Evolutionary conservation across 2,329 filamentous ascomycete species (phyloP).

Genomic region (Aspergillus pseudoterreus): DNA sequence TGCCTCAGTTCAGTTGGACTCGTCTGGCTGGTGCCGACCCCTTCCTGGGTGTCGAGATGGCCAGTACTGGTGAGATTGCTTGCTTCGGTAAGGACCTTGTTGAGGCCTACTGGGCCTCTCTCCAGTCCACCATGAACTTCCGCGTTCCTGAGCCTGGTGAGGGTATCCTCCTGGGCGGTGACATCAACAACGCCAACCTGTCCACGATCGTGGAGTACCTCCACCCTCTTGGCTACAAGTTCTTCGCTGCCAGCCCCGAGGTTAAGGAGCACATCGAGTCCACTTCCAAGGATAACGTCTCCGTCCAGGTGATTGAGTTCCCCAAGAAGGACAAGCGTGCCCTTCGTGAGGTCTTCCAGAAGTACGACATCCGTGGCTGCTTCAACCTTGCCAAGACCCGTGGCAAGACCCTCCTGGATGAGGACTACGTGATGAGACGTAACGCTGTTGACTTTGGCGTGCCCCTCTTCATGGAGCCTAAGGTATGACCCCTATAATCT

Average conservation of each 20-base stretch:
- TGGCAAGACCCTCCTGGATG: constrained; percentile 79
- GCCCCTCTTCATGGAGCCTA: constrained; percentile 96
- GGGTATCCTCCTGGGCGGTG: constrained; percentile 90
- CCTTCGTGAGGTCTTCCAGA: constrained; percentile 90
- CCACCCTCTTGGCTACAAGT: constrained; percentile 85
- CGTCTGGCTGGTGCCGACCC: constrained; percentile 95
- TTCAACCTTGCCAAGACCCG: constrained; percentile 89
- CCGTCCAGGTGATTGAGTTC: constrained; percentile 91
- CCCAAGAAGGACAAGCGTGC: constrained; percentile 94
- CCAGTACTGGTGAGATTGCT: constrained; percentile 94
- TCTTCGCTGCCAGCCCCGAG: constrained; percentile 76
- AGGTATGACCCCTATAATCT: constrained; percentile 56
- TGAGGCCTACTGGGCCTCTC: constrained; percentile 95
- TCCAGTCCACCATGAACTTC: constrained; percentile 99
- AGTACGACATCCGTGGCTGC: constrained; percentile 91
- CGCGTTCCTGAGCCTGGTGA: constrained; percentile 90
- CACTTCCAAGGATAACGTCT: constrained; percentile 61
- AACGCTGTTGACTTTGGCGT: constrained; percentile 99
- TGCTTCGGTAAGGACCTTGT: constrained; percentile 96
- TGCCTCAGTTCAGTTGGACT: constrained; percentile 98
- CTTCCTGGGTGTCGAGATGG: constrained; percentile 97
- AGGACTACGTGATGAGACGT: constrained; percentile 97
- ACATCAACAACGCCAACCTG: constrained; percentile 67
- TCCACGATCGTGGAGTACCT: constrained; percentile 81
- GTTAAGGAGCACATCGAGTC: constrained; percentile 83